These are phyloP conservation scores for Irpex sp. DNA, from an alignment of 1,284 basidiomycete species.

Conservation along the genomic window DNA sequence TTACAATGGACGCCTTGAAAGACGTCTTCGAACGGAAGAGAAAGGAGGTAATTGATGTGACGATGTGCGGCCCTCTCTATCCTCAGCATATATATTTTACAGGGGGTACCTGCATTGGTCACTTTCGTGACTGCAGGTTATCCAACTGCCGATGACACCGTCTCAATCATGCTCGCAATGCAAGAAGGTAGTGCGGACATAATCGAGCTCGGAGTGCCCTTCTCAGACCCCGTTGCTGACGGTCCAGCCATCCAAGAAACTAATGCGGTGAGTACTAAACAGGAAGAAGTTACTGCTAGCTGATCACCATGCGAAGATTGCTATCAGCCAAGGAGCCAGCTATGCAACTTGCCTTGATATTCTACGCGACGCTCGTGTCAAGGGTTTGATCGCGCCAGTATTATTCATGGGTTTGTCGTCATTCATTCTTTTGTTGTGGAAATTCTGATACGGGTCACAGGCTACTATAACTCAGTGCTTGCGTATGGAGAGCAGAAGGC, in stretches of 20 bases:
- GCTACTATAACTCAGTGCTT: slow-evolving; percentile 95
- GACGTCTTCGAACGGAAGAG: slow-evolving; percentile 74
- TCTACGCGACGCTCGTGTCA: slow-evolving; percentile 76
- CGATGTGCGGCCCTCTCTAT: not conserved
- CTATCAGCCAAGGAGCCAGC: slow-evolving; percentile 76
- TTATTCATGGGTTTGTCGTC: slow-evolving; percentile 82
- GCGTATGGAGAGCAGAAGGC: slow-evolving; percentile 95
- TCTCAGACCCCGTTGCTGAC: slow-evolving; percentile 96
- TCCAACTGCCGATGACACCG: slow-evolving; percentile 77
- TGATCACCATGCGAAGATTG: slow-evolving; percentile 51
- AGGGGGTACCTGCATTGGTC: slow-evolving; percentile 75
- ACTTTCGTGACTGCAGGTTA: slow-evolving; percentile 93
- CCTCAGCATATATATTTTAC: not conserved
- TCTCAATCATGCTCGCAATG: slow-evolving; percentile 87
- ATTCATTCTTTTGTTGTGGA: not conserved
- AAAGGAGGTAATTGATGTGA: slow-evolving; percentile 45
- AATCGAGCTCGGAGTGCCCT: slow-evolving; percentile 95
- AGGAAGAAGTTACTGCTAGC: not conserved
- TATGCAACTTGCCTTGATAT: slow-evolving; percentile 76
- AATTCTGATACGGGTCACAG: slow-evolving; percentile 37
- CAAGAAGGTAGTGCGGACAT: slow-evolving; percentile 92
- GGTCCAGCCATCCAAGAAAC: slow-evolving; percentile 89
- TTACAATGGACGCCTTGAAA: slow-evolving; percentile 72
- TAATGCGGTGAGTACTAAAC: slow-evolving; percentile 66
- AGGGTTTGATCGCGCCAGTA: slow-evolving; percentile 85